These are phyloP conservation scores for Colletotrichum sojae DNA, from an alignment of 2,329 filamentous ascomycete genomes.

Conservation along the genomic window DNA sequence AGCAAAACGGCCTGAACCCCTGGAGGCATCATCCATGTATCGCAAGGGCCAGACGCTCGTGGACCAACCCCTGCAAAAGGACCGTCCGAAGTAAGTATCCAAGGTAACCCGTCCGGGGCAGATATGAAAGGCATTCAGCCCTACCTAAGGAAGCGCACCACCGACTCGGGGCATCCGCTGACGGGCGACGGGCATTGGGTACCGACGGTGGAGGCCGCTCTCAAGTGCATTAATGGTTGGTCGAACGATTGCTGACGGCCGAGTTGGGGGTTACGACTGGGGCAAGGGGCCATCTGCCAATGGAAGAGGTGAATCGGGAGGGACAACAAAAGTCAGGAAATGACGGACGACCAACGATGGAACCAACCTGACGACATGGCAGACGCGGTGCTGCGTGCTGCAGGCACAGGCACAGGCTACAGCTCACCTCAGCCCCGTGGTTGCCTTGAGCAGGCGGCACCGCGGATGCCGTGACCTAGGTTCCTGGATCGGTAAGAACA, in stretches of 20 bases:
- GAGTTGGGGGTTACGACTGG: neutral
- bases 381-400: too few species aligned
- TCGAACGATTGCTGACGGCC: conserved; percentile 29
- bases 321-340: neutral
- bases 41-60: conserved; percentile 14
- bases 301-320: conserved; percentile 1
- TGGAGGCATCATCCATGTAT: conserved; percentile 2
- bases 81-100: conserved; percentile 15
- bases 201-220: neutral
- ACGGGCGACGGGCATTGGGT: conserved; percentile 16
- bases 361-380: neutral
- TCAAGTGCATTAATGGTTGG: neutral
- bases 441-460: conserved; percentile 12
- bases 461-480: too few species aligned
- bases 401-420: conserved; percentile 13
- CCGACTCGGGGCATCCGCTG: neutral
- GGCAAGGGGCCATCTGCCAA: conserved; percentile 7
- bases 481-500: too few species aligned
- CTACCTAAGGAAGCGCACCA: conserved; percentile 11
- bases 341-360: conserved; percentile 20
- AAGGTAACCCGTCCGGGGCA: conserved; percentile 21
- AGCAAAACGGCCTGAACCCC: conserved; percentile 6
- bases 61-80: conserved; percentile 30
- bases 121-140: conserved; percentile 23
- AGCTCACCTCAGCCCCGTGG: conserved; percentile 9